Conservation (phyloP, 2,329 filamentous ascomycete genomes). For the Ploettnerulaceae sp. region DNA sequence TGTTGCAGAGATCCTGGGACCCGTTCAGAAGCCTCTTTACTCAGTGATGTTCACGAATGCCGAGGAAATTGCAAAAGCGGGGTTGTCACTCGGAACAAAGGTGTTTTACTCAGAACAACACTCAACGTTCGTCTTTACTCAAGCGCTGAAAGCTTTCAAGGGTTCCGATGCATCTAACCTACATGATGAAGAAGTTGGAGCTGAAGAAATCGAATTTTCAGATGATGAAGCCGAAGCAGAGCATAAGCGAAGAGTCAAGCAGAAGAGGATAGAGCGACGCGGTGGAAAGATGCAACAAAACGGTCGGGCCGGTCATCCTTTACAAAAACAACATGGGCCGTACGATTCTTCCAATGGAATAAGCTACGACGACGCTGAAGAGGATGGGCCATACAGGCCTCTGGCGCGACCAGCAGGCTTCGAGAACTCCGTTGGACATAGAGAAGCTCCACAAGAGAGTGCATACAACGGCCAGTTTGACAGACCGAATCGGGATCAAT, state of each 20-base stretch:
- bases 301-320: conserved; percentile 34
- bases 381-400: conserved; percentile 67
- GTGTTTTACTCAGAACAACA: conserved; percentile 77
- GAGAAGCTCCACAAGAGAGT: conserved; percentile 37
- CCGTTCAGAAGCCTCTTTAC: conserved; percentile 82
- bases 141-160: conserved; percentile 72
- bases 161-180: conserved; percentile 93
- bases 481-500: conserved; percentile 23
- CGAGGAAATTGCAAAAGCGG: conserved; percentile 62
- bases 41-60: conserved; percentile 69
- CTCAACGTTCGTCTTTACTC: conserved; percentile 81
- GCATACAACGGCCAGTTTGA: conserved; percentile 26
- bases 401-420: conserved; percentile 64
- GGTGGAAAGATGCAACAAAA: conserved; percentile 44
- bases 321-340: conserved; percentile 31
- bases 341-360: conserved; percentile 42
- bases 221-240: conserved; percentile 93
- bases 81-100: conserved; percentile 62
- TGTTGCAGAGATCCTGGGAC: conserved; percentile 80
- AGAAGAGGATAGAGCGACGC: conserved; percentile 57
- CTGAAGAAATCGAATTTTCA: conserved; percentile 90
- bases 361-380: conserved; percentile 64
- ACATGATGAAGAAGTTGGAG: conserved; percentile 83
- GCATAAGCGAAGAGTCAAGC: conserved; percentile 65
- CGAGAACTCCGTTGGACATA: conserved; percentile 42